These are phyloP conservation scores for Balansia obtecta DNA, from an alignment of 2,329 filamentous ascomycete species.

Conservation along the genomic window DNA sequence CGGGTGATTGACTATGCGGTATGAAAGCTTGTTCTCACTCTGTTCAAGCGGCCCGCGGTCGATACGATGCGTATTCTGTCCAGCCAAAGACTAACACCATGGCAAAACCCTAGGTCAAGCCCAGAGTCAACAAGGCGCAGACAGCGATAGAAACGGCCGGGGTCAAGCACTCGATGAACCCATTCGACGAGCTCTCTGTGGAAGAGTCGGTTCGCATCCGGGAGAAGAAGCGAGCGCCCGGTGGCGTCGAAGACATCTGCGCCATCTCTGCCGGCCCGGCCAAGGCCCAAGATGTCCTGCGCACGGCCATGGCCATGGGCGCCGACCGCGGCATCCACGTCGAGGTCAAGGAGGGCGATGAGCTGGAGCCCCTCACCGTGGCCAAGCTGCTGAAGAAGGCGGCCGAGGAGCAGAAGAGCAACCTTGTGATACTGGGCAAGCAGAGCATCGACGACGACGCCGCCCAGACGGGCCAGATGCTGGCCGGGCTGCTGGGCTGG, in stretches of 20 bases:
- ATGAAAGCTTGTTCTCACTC: conserved; percentile 17
- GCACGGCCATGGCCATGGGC: conserved; percentile 98
- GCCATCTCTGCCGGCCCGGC: conserved; percentile 78
- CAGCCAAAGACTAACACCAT: neutral
- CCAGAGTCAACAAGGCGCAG: conserved; percentile 56
- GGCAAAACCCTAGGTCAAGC: conserved; percentile 41
- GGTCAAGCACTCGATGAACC: conserved; percentile 98
- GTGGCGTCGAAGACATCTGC: conserved; percentile 81
- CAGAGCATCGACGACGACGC: conserved; percentile 97
- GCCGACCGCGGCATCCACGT: conserved; percentile 87
- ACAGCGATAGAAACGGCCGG: conserved; percentile 85
- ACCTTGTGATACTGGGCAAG: conserved; percentile 89
- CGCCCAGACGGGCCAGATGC: conserved; percentile 94
- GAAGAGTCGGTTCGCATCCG: conserved; percentile 93
- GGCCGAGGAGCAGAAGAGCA: conserved; percentile 73
- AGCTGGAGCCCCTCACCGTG: conserved; percentile 79
- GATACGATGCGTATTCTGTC: no score
- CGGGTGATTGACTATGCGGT: conserved; percentile 81
- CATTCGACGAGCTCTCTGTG: conserved; percentile 95
- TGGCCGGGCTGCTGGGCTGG: conserved; percentile 86
- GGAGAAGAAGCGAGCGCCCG: conserved; percentile 62
- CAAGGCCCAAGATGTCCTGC: conserved; percentile 78
- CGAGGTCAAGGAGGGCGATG: conserved; percentile 61
- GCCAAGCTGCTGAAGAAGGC: conserved; percentile 78
- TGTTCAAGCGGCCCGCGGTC: neutral